Conservation (phyloP, 1,284 basidiomycete species). For the Austropuccinia psidii region DNA sequence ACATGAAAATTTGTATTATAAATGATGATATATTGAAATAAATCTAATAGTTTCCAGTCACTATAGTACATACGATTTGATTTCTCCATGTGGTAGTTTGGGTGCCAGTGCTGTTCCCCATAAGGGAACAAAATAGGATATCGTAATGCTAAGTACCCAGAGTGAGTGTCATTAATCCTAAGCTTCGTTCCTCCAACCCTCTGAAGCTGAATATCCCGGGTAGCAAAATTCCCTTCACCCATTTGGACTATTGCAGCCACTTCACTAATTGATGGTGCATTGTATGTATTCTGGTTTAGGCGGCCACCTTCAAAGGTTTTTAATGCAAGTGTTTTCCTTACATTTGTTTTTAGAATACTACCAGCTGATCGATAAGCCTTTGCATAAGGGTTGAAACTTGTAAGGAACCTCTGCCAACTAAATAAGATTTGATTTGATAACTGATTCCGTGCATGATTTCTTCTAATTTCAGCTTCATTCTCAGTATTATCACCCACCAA, state of each 20-base stretch:
- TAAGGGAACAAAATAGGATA: constrained; percentile 12
- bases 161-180: not conserved
- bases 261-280: not conserved
- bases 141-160: not conserved
- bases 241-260: not conserved
- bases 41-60: too few species aligned
- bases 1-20: not conserved
- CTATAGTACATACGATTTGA: too few species aligned
- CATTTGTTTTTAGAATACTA: not conserved
- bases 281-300: not conserved
- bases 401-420: not conserved
- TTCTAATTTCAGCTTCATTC: not conserved
- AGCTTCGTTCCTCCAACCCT: not conserved
- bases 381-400: not conserved
- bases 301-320: too few species aligned
- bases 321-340: not conserved
- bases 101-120: not conserved
- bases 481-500: not conserved
- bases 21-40: too few species aligned
- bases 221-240: not conserved
- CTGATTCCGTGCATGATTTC: not conserved
- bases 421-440: not conserved
- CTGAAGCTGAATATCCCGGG: not conserved
- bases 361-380: not conserved
- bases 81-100: too few species aligned